phyloP scores from a whole-genome alignment of 805 yeast genomes.

The Kodamaea laetipori region DNA sequence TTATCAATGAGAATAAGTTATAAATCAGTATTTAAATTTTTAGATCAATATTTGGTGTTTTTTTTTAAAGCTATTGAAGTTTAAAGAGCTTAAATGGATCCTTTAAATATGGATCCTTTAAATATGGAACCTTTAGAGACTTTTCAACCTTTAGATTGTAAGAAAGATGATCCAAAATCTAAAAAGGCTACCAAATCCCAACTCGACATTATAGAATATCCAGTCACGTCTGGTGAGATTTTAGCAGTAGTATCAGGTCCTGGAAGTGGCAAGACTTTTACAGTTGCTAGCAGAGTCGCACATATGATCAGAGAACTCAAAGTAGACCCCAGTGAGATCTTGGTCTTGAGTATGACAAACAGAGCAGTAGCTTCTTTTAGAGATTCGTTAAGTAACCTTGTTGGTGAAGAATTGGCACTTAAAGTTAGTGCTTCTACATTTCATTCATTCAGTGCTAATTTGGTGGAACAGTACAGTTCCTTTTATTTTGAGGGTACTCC shows the following conservation, averaged over 20 bases:
- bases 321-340: constrained; percentile 53
- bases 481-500: constrained; percentile 11
- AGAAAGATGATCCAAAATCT: too few relatives aligned
- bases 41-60: too few relatives aligned
- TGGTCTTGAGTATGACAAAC: constrained; percentile 69
- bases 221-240: constrained; percentile 40
- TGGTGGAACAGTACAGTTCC: constrained; percentile 43
- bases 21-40: too few relatives aligned
- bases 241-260: constrained; percentile 67
- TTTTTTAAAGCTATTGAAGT: too few relatives aligned
- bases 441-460: constrained; percentile 59
- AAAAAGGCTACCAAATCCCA: constrained; percentile 36
- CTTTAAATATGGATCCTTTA: too few relatives aligned
- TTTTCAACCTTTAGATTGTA: too few relatives aligned
- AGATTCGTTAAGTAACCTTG: constrained; percentile 27
- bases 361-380: constrained; percentile 58
- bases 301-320: constrained; percentile 40
- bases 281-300: constrained; percentile 56
- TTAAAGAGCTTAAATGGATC: too few relatives aligned
- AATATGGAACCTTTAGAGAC: too few relatives aligned
- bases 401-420: constrained; percentile 36
- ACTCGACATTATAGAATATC: constrained; percentile 43
- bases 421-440: constrained; percentile 55
- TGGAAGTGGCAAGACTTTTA: constrained; percentile 71
- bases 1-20: too few relatives aligned